Conservation (phyloP, 257 asterid species). For the Dorcoceras hygrometricum region DNA sequence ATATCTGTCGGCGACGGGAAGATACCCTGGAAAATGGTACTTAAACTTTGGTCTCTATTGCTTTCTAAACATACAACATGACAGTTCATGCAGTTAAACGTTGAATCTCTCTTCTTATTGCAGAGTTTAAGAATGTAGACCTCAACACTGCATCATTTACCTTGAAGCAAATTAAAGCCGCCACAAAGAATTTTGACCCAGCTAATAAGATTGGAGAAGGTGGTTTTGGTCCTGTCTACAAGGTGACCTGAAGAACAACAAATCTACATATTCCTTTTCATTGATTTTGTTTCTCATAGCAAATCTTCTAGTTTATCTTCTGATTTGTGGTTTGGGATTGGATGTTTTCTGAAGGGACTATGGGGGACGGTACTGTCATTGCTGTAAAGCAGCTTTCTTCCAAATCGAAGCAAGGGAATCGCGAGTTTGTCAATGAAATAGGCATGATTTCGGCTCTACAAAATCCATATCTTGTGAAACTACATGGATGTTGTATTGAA, state of each 20-base stretch:
- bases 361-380: not conserved
- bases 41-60: not conserved
- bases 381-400: conserved; percentile 18
- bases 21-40: not conserved
- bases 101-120: not conserved
- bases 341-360: not conserved
- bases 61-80: not conserved
- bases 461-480: conserved; percentile 29
- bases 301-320: not conserved
- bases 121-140: not conserved
- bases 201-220: not conserved
- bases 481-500: conserved; percentile 25
- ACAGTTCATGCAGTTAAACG: not conserved
- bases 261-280: not conserved
- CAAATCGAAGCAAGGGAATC: conserved; percentile 28
- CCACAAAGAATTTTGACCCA: not conserved
- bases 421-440: conserved; percentile 27
- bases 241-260: not conserved
- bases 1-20: not conserved
- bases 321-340: not conserved
- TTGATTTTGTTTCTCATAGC: not conserved
- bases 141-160: not conserved
- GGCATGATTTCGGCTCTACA: conserved; percentile 22
- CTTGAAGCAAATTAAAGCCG: not conserved
- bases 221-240: conserved; percentile 2